Evolutionary conservation across 2,329 filamentous ascomycete species (phyloP).

Genomic region (Fusarium pseudonygamai): DNA sequence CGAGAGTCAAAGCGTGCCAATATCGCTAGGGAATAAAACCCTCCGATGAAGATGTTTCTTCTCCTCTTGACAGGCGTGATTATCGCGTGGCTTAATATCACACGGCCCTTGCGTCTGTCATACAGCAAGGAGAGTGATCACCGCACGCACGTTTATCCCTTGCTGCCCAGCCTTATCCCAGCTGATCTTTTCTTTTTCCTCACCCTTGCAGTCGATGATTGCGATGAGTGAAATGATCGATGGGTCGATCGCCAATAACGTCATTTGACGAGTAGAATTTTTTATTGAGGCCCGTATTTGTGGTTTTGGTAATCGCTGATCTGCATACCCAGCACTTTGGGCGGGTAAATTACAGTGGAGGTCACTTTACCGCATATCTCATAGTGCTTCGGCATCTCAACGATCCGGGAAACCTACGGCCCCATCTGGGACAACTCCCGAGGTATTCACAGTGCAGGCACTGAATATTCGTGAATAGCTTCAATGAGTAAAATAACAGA

Average conservation of each 20-base stretch:
- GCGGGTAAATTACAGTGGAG: neutral
- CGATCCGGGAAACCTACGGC: neutral
- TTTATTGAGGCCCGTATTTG: neutral
- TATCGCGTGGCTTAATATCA: neutral
- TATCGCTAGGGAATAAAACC: neutral
- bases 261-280: neutral
- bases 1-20: neutral
- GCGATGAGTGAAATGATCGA: neutral
- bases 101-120: neutral
- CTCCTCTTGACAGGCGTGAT: neutral
- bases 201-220: neutral
- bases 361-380: neutral
- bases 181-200: neutral
- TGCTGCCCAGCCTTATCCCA: neutral
- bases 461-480: neutral
- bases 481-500: neutral
- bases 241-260: neutral
- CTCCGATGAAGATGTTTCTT: neutral
- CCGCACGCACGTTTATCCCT: neutral
- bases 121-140: neutral
- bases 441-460: neutral
- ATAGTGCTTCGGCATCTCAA: neutral
- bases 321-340: neutral
- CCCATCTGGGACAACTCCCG: neutral
- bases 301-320: neutral